Evolutionary conservation across 2,329 filamentous ascomycete genomes (phyloP), one percentile per base, ranked within the genome.

Genomic region (Talaromyces sp.): DNA sequence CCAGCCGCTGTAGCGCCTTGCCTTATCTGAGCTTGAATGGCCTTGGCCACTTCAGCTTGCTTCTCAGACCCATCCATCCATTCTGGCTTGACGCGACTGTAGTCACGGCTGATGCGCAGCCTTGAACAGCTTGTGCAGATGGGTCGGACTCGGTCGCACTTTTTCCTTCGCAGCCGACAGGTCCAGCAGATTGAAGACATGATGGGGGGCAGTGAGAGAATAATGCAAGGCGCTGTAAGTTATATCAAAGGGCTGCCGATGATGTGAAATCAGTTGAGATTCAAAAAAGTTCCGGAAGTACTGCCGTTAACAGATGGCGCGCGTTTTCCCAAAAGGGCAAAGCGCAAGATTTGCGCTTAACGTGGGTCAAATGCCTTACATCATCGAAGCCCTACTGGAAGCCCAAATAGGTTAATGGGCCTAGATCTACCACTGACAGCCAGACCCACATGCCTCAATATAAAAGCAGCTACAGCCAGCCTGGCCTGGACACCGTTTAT

Each of bases 101-200:
- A 45, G 33, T 52, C 27, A 33, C 45, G 52, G 33, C 22, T 33
- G 22, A 61, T 61, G 11, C 41, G 33, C 45, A 61, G 33, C 5
- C 41, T 33, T 52, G 43, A 6, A 13, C 59, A 61, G n/a, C 31
- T 61, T n/a, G 59, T 48, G 45, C 45, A 61, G 16, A 37, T 5
- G 8, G 45, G 59, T 9, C 59, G 59, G 13, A 45, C 43, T 27
- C 59, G 22, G 13, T 61, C 59, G 59, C 59, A 61, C 33, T 61
- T 61, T 45, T 61, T 61, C 27, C 59, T 61, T 4, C 59, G 59
- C 31, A 61, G 41, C 31, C 59, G 59, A 35, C 59, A 61, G n/a
- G 59, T 61, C 59, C 59, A 61, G 14, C 59, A 61, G 59, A 19
- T 13, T 8, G 9, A 47, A 13, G 45, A 13, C 45, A 47, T 47